Conservation (phyloP, 441 rosid genomes). For the Aleurites moluccanus region DNA sequence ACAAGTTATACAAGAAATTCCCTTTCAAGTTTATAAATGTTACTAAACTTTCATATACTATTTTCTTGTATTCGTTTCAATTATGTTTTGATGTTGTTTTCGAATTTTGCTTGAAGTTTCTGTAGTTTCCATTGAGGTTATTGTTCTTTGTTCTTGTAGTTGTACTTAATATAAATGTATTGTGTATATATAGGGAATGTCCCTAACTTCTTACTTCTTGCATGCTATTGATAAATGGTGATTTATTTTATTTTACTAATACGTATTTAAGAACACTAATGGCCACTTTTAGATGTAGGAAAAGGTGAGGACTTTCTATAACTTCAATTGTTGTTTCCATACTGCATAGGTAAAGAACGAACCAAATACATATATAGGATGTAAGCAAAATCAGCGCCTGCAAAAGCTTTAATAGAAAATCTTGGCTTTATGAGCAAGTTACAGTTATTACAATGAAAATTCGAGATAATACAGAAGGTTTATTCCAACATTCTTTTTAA, state of each 20-base stretch:
- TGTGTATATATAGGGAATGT: slow-evolving; percentile 38
- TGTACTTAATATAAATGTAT: neutral
- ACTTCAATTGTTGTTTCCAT: neutral
- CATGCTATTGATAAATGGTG: too few species aligned
- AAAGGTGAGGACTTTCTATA: too few species aligned
- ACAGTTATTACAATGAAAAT: neutral
- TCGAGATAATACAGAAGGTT: neutral
- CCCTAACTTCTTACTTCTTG: too few species aligned
- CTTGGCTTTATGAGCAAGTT: neutral
- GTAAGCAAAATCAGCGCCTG: neutral
- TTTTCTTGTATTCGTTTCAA: too few species aligned
- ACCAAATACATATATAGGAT: neutral
- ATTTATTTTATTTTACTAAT: too few species aligned
- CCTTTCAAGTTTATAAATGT: too few species aligned
- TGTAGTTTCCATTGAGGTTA: neutral
- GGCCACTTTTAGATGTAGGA: too few species aligned
- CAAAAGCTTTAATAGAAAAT: neutral
- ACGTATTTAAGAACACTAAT: too few species aligned
- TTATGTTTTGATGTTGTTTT: too few species aligned
- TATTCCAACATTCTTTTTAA: neutral
- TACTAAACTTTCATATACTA: too few species aligned
- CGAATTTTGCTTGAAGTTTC: too few species aligned
- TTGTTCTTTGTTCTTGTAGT: neutral
- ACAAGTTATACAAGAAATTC: too few species aligned
- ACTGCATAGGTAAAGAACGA: neutral